phyloP scores from a whole-genome alignment of 495 filamentous ascomycete species.

The Annulohypoxylon moriforme region DNA sequence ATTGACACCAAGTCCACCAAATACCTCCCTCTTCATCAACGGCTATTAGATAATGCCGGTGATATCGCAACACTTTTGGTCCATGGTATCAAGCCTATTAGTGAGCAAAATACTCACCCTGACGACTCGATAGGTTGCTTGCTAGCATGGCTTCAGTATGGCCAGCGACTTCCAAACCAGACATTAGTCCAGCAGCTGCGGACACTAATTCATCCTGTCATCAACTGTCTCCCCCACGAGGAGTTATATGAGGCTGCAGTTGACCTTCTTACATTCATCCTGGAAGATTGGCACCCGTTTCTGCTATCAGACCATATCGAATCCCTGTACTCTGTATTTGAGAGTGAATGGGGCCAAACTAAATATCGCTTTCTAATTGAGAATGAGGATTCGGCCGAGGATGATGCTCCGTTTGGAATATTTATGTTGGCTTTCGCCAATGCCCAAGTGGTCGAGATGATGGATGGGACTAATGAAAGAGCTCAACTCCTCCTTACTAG shows the following conservation, averaged over 20 bases:
- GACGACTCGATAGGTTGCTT: slow-evolving; percentile 69
- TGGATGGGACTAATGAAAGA: slow-evolving; percentile 53
- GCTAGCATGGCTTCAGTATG: slow-evolving; percentile 78
- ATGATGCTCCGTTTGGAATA: slow-evolving; percentile 74
- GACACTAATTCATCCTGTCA: slow-evolving; percentile 63
- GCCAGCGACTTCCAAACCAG: slow-evolving; percentile 67
- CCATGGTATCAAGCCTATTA: slow-evolving; percentile 53
- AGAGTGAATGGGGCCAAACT: slow-evolving; percentile 64
- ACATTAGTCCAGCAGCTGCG: slow-evolving; percentile 66
- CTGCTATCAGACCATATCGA: slow-evolving; percentile 66
- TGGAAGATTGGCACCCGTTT: slow-evolving; percentile 72
- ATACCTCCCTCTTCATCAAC: slow-evolving; percentile 61
- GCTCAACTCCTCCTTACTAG: slow-evolving; percentile 62
- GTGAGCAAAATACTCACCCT: slow-evolving; percentile 44
- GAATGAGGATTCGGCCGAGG: slow-evolving; percentile 68
- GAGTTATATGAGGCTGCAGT: slow-evolving; percentile 68
- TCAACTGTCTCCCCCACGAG: slow-evolving; percentile 66
- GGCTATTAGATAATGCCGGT: slow-evolving; percentile 61
- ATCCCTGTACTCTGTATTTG: slow-evolving; percentile 66
- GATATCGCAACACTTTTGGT: slow-evolving; percentile 63
- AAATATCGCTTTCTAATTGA: slow-evolving; percentile 65
- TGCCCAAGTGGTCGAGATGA: slow-evolving; percentile 65
- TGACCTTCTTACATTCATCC: slow-evolving; percentile 72
- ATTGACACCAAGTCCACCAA: slow-evolving; percentile 68
- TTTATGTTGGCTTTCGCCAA: slow-evolving; percentile 78